Conservation (phyloP, 2,329 filamentous ascomycete species). For the Penicillium hesseltinei region DNA sequence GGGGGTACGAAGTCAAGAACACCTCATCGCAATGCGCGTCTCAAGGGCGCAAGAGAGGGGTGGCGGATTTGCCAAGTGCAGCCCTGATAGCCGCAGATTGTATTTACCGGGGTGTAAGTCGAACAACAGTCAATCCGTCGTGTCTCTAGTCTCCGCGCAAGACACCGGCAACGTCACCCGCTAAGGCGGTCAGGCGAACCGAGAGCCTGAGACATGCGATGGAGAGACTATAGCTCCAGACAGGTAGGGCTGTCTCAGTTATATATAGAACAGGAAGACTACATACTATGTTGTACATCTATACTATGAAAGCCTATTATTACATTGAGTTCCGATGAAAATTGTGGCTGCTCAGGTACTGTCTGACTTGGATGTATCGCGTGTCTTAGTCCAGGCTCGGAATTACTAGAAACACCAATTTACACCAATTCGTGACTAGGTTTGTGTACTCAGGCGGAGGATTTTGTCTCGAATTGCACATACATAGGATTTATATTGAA, state of each 20-base stretch:
- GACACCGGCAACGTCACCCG: conserved; percentile 37
- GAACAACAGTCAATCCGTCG: conserved; percentile 15
- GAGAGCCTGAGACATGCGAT: conserved; percentile 17
- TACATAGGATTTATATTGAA: background rate
- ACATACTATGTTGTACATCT: background rate
- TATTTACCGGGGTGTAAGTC: conserved; percentile 15
- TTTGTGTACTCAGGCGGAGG: background rate
- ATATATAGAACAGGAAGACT: background rate
- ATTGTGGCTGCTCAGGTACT: conserved; percentile 11
- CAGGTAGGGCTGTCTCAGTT: background rate
- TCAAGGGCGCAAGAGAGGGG: conserved; percentile 9
- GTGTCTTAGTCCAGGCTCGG: background rate
- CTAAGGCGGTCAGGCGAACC: conserved; percentile 27
- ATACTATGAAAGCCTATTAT: background rate
- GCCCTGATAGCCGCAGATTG: conserved; percentile 23
- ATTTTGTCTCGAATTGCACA: background rate
- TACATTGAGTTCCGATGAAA: background rate
- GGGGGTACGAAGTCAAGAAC: conserved; percentile 18
- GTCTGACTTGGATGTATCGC: background rate
- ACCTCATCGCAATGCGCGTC: conserved; percentile 32
- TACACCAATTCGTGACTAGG: background rate
- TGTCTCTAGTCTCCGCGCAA: conserved; percentile 25
- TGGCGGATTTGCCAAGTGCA: conserved; percentile 15
- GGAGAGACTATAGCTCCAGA: background rate
- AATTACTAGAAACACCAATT: background rate